A percentile compares a stretch with the other conserved stretches of the same genome.
phyloP scores from a whole-genome alignment of 805 yeast genomes.

The Kluyveromyces dobzhanskii region DNA sequence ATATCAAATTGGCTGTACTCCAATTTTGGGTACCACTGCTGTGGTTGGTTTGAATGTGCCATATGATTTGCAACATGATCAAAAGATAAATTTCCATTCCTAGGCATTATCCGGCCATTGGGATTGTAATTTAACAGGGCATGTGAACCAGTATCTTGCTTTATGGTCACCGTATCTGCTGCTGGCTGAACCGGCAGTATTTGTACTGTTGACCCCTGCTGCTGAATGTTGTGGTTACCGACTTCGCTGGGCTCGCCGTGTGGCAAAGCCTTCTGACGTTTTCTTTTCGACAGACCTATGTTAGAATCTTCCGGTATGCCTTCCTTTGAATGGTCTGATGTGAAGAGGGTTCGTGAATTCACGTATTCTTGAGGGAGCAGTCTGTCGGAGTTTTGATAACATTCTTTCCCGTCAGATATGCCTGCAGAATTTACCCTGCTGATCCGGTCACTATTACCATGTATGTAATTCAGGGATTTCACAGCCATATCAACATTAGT shows the following conservation, averaged over 20 bases:
- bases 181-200: no score
- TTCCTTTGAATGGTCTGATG: slow-evolving; percentile 4
- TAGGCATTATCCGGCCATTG: no score
- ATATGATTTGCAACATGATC: not conserved
- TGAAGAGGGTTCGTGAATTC: not conserved
- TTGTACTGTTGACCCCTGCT: no score
- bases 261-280: not conserved
- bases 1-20: not conserved
- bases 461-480: slow-evolving; percentile 5
- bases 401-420: not conserved
- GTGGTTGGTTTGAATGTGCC: not conserved
- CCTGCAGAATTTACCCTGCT: not conserved
- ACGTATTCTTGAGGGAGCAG: slow-evolving; percentile 2
- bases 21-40: not conserved
- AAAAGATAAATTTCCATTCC: not conserved
- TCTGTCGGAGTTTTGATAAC: slow-evolving; percentile 1
- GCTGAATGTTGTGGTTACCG: no score
- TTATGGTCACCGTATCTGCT: no score
- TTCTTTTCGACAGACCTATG: not conserved
- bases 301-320: slow-evolving; percentile 2
- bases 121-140: no score
- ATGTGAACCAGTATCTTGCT: no score
- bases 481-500: slow-evolving; percentile 8
- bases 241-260: no score
- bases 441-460: not conserved